These are phyloP conservation scores for Coniferiporia sulphurascens DNA, from an alignment of 1,284 basidiomycete species.

Conservation along the genomic window DNA sequence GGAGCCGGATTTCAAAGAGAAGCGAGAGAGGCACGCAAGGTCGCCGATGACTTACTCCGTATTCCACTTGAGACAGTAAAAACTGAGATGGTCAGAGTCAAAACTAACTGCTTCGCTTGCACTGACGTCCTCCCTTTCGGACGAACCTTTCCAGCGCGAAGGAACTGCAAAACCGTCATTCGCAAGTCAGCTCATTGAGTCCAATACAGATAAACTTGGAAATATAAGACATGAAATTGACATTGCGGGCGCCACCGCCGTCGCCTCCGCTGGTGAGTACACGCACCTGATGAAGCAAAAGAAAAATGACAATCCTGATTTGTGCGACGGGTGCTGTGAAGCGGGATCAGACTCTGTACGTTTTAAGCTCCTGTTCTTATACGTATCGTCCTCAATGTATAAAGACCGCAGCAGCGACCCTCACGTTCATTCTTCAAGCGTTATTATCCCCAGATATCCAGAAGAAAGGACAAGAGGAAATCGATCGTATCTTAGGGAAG, in stretches of 20 bases:
- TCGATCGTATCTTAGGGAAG: conserved; percentile 28
- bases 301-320: background rate
- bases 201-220: conserved; percentile 30
- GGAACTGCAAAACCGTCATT: background rate
- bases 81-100: background rate
- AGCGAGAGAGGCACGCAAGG: conserved; percentile 39
- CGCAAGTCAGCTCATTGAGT: conserved; percentile 41
- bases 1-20: conserved; percentile 34
- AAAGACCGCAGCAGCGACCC: conserved; percentile 24
- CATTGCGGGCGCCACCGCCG: background rate
- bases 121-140: background rate
- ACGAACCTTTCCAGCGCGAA: background rate
- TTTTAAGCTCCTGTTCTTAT: conserved; percentile 19
- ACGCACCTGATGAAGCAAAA: background rate
- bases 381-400: background rate
- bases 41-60: background rate
- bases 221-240: conserved; percentile 50
- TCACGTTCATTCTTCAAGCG: conserved; percentile 26
- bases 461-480: conserved; percentile 28
- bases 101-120: background rate
- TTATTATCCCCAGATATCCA: conserved; percentile 26
- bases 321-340: background rate
- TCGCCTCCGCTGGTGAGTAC: background rate
- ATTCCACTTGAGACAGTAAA: background rate
- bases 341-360: conserved; percentile 37